These are phyloP conservation scores for Vigna hirtella DNA, from an alignment of 306 rosid genomes.

Conservation along the genomic window DNA sequence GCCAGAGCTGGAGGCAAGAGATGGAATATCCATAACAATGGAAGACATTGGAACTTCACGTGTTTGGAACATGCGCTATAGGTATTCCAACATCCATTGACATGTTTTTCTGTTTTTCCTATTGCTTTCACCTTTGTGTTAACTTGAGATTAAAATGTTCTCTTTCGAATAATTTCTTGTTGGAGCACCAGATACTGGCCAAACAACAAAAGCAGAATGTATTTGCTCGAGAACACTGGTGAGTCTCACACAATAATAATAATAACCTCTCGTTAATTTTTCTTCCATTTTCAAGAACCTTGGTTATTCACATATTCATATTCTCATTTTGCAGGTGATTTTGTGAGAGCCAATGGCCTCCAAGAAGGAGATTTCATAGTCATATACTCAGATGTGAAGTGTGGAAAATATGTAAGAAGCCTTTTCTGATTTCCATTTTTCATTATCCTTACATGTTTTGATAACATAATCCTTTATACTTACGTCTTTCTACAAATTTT, in stretches of 20 bases:
- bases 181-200: slow-evolving; percentile 98
- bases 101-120: background rate
- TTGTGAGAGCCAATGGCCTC: slow-evolving; percentile 97
- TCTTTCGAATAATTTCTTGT: slow-evolving; percentile 26
- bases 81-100: slow-evolving; percentile 53
- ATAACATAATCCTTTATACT: too few relatives aligned
- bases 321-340: slow-evolving; percentile 67
- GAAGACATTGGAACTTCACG: slow-evolving; percentile 95
- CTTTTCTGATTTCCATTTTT: background rate
- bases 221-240: slow-evolving; percentile 99
- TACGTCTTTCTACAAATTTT: too few relatives aligned
- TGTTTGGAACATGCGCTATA: slow-evolving; percentile 97
- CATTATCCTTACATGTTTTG: background rate
- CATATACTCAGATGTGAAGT: slow-evolving; percentile 86
- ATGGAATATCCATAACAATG: slow-evolving; percentile 89
- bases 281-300: background rate
- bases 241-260: background rate
- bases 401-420: slow-evolving; percentile 79
- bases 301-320: background rate
- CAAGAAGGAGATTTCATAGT: slow-evolving; percentile 99
- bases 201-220: slow-evolving; percentile 98
- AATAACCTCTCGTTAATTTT: background rate
- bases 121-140: background rate
- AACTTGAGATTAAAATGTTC: slow-evolving; percentile 41
- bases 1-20: slow-evolving; percentile 93